Percentiles rank a stretch among this genome's conserved stretches.
Conservation (phyloP, 306 rosid genomes). For the Comarum palustre region DNA sequence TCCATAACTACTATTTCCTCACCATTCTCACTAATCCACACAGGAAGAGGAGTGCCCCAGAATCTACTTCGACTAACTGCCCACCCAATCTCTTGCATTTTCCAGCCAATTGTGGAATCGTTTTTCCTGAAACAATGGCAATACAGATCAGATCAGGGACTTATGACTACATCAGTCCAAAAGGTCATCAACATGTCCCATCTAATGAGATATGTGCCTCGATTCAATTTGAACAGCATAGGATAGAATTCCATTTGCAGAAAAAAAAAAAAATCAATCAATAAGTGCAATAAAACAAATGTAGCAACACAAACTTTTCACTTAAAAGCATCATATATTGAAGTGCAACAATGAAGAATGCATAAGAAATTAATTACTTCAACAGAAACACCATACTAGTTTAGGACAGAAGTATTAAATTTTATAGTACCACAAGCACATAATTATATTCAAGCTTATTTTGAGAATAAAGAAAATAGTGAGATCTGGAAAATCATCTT, state of each 20-base stretch:
- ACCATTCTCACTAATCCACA: conserved; percentile 93
- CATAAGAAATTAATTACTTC: neutral
- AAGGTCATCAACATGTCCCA: conserved; percentile 1
- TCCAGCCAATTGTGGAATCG: conserved; percentile 98
- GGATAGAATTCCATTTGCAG: neutral
- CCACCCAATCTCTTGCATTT: conserved; percentile 99
- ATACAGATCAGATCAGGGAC: neutral
- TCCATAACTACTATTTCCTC: conserved; percentile 71
- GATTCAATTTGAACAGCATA: neutral
- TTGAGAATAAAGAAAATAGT: neutral
- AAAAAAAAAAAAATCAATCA: neutral
- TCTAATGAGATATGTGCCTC: neutral
- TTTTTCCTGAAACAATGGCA: conserved; percentile 54
- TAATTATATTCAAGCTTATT: neutral
- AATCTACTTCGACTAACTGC: conserved; percentile 97
- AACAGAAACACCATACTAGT: neutral
- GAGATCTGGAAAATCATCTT: neutral
- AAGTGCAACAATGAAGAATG: neutral
- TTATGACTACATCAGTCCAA: neutral
- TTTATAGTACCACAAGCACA: neutral
- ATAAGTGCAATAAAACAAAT: neutral
- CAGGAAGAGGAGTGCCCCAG: conserved; percentile 97
- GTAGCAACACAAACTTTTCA: neutral
- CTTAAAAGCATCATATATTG: neutral
- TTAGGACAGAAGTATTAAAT: neutral